These are phyloP conservation scores for Saitozyma sp. DNA, from an alignment of 768 basidiomycete genomes.

Conservation along the genomic window DNA sequence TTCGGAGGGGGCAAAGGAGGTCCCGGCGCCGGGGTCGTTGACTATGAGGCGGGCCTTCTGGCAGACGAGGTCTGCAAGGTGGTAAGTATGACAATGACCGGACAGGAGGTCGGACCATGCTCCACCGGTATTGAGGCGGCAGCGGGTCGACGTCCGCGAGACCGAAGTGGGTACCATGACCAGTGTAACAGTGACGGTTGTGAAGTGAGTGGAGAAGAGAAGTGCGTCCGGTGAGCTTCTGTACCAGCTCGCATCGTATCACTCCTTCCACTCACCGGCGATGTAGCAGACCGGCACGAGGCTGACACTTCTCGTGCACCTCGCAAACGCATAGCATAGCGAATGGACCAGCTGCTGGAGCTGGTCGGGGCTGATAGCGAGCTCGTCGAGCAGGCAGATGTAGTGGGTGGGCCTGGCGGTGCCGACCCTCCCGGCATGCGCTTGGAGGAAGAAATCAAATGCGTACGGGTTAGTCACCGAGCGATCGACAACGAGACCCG, in stretches of 20 bases:
- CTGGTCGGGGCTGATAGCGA: conserved; percentile 41
- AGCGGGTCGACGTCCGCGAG: too few relatives aligned
- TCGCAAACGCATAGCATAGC: conserved; percentile 46
- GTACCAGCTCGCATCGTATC: background rate
- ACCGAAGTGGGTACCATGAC: too few relatives aligned
- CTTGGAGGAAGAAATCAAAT: conserved; percentile 51
- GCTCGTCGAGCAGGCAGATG: conserved; percentile 46
- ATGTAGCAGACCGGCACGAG: conserved; percentile 50
- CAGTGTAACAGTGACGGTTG: too few relatives aligned
- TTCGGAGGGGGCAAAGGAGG: conserved; percentile 29
- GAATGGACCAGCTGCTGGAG: conserved; percentile 45
- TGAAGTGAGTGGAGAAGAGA: background rate
- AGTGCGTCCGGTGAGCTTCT: conserved; percentile 5
- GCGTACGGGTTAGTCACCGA: conserved; percentile 48
- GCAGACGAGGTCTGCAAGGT: conserved; percentile 42
- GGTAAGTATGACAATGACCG: background rate
- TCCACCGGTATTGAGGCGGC: too few relatives aligned
- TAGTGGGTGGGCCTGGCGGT: conserved; percentile 52
- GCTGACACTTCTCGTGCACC: conserved; percentile 48
- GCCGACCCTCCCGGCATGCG: conserved; percentile 47
- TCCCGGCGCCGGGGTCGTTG: conserved; percentile 24
- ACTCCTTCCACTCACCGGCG: conserved; percentile 31
- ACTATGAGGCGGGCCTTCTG: conserved; percentile 48
- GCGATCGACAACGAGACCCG: conserved; percentile 45
- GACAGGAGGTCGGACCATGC: too few relatives aligned